Evolutionary conservation across 441 rosid species (phyloP).

Genomic region (Adansonia rubrostipa): DNA sequence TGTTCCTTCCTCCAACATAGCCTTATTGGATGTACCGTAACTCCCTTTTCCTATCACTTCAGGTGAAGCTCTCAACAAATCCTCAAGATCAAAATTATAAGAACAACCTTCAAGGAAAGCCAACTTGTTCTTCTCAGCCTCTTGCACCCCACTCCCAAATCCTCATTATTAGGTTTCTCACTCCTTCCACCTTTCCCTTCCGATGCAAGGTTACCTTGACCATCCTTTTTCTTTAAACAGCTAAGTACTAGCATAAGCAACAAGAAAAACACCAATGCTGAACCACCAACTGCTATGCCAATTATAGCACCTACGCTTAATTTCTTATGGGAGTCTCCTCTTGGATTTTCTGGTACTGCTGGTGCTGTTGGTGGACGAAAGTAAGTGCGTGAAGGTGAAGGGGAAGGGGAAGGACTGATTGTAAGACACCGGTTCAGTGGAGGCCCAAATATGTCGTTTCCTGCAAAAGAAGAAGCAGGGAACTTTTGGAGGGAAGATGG

Average conservation of each 20-base stretch:
- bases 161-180: constrained; percentile 67
- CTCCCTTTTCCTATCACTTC: constrained; percentile 85
- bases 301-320: constrained; percentile 57
- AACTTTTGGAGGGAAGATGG: constrained; percentile 59
- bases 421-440: constrained; percentile 58
- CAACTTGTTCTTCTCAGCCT: constrained; percentile 80
- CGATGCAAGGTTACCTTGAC: constrained; percentile 37
- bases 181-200: constrained; percentile 56
- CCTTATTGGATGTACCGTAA: constrained; percentile 74
- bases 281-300: constrained; percentile 73
- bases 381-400: constrained; percentile 42
- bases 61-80: constrained; percentile 75
- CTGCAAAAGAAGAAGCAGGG: constrained; percentile 60
- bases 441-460: constrained; percentile 64
- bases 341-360: constrained; percentile 30
- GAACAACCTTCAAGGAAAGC: constrained; percentile 77
- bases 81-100: constrained; percentile 68
- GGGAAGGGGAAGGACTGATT: constrained; percentile 46
- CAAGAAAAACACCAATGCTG: constrained; percentile 47
- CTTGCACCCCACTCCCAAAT: constrained; percentile 81
- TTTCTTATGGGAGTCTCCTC: constrained; percentile 45
- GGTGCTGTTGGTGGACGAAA: constrained; percentile 31
- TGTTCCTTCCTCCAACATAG: constrained; percentile 74
- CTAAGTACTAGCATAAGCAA: constrained; percentile 50
- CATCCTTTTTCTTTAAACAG: constrained; percentile 54